Percentiles rank a stretch among this genome's conserved stretches.
phyloP scores from a whole-genome alignment of 768 basidiomycete species.

The Auricularia cornea region DNA sequence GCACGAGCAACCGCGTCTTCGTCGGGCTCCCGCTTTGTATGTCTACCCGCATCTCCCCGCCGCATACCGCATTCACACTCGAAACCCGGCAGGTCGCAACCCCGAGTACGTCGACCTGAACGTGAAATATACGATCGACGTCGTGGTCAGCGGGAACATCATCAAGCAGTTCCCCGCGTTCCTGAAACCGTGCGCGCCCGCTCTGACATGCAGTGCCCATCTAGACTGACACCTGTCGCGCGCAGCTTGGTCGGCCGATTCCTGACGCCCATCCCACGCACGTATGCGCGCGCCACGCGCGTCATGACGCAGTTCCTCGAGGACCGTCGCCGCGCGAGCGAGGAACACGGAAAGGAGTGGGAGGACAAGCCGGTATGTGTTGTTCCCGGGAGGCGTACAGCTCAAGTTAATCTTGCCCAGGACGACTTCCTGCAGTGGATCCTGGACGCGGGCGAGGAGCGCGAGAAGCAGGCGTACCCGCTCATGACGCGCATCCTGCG shows the following conservation, averaged over 20 bases:
- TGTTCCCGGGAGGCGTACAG: too few relatives aligned
- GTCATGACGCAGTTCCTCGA: constrained; percentile 23
- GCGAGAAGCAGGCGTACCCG: not conserved
- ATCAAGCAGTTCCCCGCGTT: constrained; percentile 3
- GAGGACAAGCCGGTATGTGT: constrained; percentile 24
- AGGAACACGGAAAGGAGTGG: constrained; percentile 16
- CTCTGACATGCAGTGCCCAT: too few relatives aligned
- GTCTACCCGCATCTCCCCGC: not conserved
- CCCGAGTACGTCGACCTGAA: constrained; percentile 4
- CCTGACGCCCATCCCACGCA: constrained; percentile 2
- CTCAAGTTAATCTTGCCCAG: too few relatives aligned
- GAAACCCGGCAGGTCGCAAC: constrained; percentile 4
- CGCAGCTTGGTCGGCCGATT: constrained; percentile 4
- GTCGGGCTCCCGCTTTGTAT: constrained; percentile 8
- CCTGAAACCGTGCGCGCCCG: constrained; percentile 6
- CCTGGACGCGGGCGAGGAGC: not conserved
- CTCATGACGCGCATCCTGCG: constrained; percentile 13
- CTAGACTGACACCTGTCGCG: too few relatives aligned
- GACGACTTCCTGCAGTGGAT: constrained; percentile 12
- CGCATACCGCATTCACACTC: not conserved
- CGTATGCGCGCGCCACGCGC: constrained; percentile 8
- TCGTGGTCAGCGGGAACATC: not conserved
- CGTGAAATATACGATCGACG: not conserved
- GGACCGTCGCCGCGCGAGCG: constrained; percentile 19
- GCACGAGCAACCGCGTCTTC: constrained; percentile 7